These are phyloP conservation scores for Lactifluus pinguis DNA, from an alignment of 768 basidiomycete genomes.

Conservation along the genomic window DNA sequence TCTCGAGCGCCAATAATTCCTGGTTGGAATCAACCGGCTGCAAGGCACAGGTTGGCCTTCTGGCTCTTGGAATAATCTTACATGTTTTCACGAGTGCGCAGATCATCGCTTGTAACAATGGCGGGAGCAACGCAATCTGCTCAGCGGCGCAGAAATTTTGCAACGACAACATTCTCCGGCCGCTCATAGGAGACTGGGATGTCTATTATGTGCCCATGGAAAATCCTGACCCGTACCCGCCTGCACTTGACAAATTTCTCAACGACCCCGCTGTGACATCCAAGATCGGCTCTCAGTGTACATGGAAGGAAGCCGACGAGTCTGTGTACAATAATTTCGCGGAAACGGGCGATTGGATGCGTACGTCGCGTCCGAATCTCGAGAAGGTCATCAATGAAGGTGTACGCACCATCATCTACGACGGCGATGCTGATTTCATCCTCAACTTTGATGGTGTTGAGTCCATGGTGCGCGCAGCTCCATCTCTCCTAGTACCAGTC, in stretches of 20 bases:
- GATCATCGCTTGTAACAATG: slow-evolving; percentile 46
- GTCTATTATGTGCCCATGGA: slow-evolving; percentile 41
- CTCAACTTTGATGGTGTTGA: slow-evolving; percentile 46
- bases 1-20: slow-evolving; percentile 35
- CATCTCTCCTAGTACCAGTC: not conserved
- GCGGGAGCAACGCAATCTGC: slow-evolving; percentile 41
- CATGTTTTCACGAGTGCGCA: slow-evolving; percentile 17
- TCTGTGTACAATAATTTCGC: slow-evolving; percentile 41
- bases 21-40: slow-evolving; percentile 41
- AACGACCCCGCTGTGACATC: slow-evolving; percentile 24
- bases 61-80: not conserved
- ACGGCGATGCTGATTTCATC: too few relatives aligned
- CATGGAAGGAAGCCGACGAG: slow-evolving; percentile 34
- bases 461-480: slow-evolving; percentile 35
- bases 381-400: too few relatives aligned
- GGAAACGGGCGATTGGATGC: slow-evolving; percentile 39
- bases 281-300: slow-evolving; percentile 37
- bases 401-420: too few relatives aligned
- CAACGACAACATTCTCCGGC: slow-evolving; percentile 36
- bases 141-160: slow-evolving; percentile 50
- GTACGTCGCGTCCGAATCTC: too few relatives aligned
- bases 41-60: slow-evolving; percentile 33
- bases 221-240: slow-evolving; percentile 42
- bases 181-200: slow-evolving; percentile 38
- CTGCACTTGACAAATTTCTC: slow-evolving; percentile 29